Evolutionary conservation across 2,329 filamentous ascomycete genomes (phyloP), one percentile per base, ranked within the genome.

Genomic region (Proliferodiscus dingleyae): DNA sequence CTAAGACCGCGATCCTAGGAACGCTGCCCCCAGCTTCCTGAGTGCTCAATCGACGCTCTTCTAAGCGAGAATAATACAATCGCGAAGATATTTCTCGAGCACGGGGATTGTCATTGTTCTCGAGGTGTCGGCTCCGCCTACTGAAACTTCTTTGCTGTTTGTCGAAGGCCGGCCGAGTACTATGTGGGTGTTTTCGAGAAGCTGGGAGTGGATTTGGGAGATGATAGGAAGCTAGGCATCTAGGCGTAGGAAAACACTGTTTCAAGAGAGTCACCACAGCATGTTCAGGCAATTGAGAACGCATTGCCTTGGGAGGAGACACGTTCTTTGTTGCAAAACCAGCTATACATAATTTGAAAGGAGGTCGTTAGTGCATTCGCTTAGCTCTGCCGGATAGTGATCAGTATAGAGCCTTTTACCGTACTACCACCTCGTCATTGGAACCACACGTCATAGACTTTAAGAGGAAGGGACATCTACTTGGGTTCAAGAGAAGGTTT

Each of bases 1-100:
- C 89, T 23, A 94, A 66, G 41, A 94, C 73, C 19, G 85, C 87
- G 45, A 88, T 69, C 15, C 44, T 48, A 3, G 23, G 37, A 38
- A 30, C 37, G n/a, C n/a, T n/a, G 18, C 26, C 36, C 8, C 30
- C 24, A 5, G 45, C 32, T 26, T 39, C 23, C 10, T 32, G 19
- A 8, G 30, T 15, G 4, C 18, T 32, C 18, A 26, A 34, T 26
- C 38, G 34, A 10, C n/a, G 29, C 11, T n/a, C 18, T 18, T 18
- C 24, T 10, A 34, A 10, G 11, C 9, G 24, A 8, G 37, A 26
- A 1, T 11, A n/a, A 21, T n/a, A 23, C 4, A 37, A 4, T 10
- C 19, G 29, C 6, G 18, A 10, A 7, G 15, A 11, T 21, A 13
- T 38, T n/a, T 13, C 21, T 3, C 23, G 18, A 15, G 38, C 15